These are phyloP conservation scores for Macadamia tetraphylla DNA, from an alignment of 164 flowering plant genomes.

Conservation along the genomic window DNA sequence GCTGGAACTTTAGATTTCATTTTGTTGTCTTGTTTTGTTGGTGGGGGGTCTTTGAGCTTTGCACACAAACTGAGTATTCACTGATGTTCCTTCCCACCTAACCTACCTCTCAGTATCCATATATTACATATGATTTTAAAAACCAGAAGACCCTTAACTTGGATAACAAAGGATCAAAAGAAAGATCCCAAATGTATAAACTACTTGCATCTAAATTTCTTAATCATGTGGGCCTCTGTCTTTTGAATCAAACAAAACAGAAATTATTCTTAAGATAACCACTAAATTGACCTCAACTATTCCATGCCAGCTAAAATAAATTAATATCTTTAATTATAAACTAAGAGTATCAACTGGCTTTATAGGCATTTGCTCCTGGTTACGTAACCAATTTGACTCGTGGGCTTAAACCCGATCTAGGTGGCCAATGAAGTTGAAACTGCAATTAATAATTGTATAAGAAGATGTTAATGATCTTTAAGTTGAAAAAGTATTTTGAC, in stretches of 20 bases:
- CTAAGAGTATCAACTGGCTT: background rate
- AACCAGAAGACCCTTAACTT: background rate
- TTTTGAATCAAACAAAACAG: background rate
- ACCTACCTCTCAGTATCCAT: constrained; percentile 11
- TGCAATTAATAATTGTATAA: too few species aligned
- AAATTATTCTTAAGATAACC: background rate
- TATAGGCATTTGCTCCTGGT: background rate
- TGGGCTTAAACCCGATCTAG: too few species aligned
- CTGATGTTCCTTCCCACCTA: constrained; percentile 27
- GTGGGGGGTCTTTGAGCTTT: background rate
- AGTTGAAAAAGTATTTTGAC: background rate
- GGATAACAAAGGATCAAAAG: background rate
- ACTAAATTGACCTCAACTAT: background rate
- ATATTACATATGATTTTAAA: background rate
- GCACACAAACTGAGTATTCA: constrained; percentile 6
- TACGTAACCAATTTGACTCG: background rate
- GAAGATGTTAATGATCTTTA: too few species aligned
- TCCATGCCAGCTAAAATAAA: background rate
- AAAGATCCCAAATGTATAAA: background rate
- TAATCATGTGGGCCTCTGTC: background rate
- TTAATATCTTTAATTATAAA: background rate
- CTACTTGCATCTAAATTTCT: background rate
- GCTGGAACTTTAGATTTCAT: background rate
- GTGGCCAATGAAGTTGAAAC: too few species aligned
- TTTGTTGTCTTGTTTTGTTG: constrained; percentile 2